These are phyloP conservation scores for Canna indica DNA, from an alignment of 176 grass and related monocot species.

Conservation along the genomic window DNA sequence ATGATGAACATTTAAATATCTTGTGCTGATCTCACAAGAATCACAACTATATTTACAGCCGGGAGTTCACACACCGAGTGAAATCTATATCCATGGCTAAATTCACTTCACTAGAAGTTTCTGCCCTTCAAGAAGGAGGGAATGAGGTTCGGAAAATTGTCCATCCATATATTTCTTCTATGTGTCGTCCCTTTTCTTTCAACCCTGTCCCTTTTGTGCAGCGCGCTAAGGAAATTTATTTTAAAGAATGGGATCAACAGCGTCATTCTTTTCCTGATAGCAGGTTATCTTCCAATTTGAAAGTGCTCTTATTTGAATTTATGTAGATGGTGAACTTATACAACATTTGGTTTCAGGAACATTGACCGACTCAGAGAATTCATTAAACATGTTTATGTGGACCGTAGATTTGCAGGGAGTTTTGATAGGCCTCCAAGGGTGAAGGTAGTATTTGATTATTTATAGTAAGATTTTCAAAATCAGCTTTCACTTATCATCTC, in stretches of 20 bases:
- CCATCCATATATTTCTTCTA: slow-evolving; percentile 1
- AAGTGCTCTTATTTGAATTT: slow-evolving; percentile 6
- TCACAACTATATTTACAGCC: slow-evolving; percentile 20
- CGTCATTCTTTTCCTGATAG: slow-evolving; percentile 36
- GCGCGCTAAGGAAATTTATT: slow-evolving; percentile 52
- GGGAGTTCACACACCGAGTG: slow-evolving; percentile 61
- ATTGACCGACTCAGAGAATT: slow-evolving; percentile 47
- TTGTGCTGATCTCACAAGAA: slow-evolving; percentile 2
- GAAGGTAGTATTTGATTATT: slow-evolving; percentile 33
- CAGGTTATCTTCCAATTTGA: slow-evolving; percentile 36
- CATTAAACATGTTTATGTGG: slow-evolving; percentile 56
- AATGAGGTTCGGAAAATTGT: slow-evolving; percentile 35
- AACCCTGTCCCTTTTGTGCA: slow-evolving; percentile 17
- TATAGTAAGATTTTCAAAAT: slow-evolving; percentile 6
- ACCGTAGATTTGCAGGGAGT: slow-evolving; percentile 34
- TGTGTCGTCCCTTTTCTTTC: not conserved
- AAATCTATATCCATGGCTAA: slow-evolving; percentile 69
- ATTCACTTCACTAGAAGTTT: slow-evolving; percentile 57
- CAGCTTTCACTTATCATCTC: slow-evolving; percentile 2
- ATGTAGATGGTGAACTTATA: slow-evolving; percentile 21
- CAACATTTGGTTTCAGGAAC: slow-evolving; percentile 31
- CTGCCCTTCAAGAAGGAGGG: slow-evolving; percentile 49
- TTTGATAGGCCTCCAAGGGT: slow-evolving; percentile 25
- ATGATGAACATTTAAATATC: not conserved
- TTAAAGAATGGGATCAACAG: slow-evolving; percentile 54